A percentile compares a stretch with the other conserved stretches of the same genome.
Conservation (phyloP, 2,329 filamentous ascomycete species). For the Sarocladiaceae sp. region DNA sequence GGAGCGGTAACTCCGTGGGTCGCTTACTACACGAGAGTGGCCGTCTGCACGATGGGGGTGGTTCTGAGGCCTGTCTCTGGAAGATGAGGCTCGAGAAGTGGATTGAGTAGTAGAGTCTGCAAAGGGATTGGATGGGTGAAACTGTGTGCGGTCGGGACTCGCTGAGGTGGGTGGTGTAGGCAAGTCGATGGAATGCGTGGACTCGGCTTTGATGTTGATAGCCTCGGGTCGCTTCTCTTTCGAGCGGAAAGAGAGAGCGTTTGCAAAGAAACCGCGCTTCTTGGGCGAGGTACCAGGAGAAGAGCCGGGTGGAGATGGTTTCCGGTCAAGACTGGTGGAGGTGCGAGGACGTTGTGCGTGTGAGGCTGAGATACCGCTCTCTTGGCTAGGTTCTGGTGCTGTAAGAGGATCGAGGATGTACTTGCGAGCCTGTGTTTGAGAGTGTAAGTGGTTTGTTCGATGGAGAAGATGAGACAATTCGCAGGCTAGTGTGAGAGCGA, state of each 20-base stretch:
- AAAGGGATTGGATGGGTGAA: constrained; percentile 40
- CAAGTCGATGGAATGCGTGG: constrained; percentile 11
- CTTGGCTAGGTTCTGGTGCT: constrained; percentile 60
- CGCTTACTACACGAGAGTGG: constrained; percentile 1
- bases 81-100: background rate
- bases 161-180: constrained; percentile 49
- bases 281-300: constrained; percentile 1
- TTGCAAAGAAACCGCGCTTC: constrained; percentile 3
- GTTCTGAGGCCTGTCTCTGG: background rate
- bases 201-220: background rate
- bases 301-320: background rate
- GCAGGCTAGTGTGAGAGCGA: background rate
- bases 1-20: background rate
- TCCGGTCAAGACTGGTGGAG: no score
- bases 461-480: background rate
- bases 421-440: constrained; percentile 48
- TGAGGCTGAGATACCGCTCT: constrained; percentile 21
- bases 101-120: constrained; percentile 15
- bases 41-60: background rate
- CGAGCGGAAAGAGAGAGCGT: background rate
- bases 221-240: background rate
- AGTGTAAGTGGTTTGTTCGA: constrained; percentile 8
- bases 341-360: constrained; percentile 32
- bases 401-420: constrained; percentile 65
- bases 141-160: constrained; percentile 41